Evolutionary conservation across 2,329 filamentous ascomycete species (phyloP), one percentile per base, ranked within the genome.

Genomic region (Exophiala bonariae): DNA sequence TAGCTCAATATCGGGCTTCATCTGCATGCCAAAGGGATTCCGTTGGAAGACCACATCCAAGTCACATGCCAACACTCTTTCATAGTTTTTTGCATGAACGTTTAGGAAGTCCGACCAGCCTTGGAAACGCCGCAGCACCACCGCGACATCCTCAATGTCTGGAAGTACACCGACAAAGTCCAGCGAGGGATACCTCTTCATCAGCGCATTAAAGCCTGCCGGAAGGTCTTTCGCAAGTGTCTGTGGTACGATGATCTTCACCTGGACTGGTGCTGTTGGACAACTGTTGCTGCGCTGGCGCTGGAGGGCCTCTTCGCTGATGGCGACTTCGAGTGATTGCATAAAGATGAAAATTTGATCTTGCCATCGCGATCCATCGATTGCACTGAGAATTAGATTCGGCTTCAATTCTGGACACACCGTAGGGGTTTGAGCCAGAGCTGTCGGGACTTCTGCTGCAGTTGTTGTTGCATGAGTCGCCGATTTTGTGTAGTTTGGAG

Each of bases 121-220:
- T 14, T 36, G 22, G 18, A 42, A 43, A 9, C 45, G 45, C n/a
- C 45, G 32, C 4, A 48, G 45, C 13, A 37, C 38, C 14, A 38
- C 33, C 10, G 39, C 73, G 3, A 61, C 56, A 43, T 72, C 74
- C 44, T 76, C 75, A 10, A 78, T 63, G 56, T 76, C 73, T 3
- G 70, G 71, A 49, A 79, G 74, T 0, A 65, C 67, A 9, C 70
- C 72, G 0, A 76, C 71, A 32, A 73, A 75, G 0, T 70, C 72
- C 1, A 47, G 19, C 65, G 65, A 45, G 74, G 76, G 22, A 76
- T 62, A 48, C 75, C 44, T 37, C 9, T 47, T 16, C 37, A 18
- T 75, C 2, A 78, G 55, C 0, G 70, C 68, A 53, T 73, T 76
- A 13, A 76, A 59, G 0, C 69, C 67, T 0, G 74, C 75, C 3